phyloP scores from a whole-genome alignment of 2,329 filamentous ascomycete species.

The Purpureocillium takamizusanense region DNA sequence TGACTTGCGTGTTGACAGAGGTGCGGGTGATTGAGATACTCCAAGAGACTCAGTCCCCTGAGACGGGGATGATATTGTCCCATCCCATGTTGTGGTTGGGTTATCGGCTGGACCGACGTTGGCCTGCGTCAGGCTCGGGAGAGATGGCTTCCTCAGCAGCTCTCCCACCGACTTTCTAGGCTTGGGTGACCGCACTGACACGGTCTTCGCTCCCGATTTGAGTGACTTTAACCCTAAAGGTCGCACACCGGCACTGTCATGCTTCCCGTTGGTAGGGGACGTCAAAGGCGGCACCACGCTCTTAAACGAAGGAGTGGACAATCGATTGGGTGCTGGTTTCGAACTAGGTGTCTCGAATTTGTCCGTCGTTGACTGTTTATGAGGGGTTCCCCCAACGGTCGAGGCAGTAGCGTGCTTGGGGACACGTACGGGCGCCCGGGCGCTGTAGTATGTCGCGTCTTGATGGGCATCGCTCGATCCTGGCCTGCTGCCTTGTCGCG shows the following conservation, averaged over 20 bases:
- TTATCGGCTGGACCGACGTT: slow-evolving; percentile 1
- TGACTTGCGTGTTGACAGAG: slow-evolving; percentile 45
- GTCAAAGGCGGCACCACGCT: slow-evolving; percentile 11
- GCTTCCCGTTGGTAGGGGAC: slow-evolving; percentile 15
- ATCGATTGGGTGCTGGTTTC: too few species aligned
- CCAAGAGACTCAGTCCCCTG: not conserved
- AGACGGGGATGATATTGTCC: slow-evolving; percentile 15
- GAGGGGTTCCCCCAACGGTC: slow-evolving; percentile 35
- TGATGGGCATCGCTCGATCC: slow-evolving; percentile 43
- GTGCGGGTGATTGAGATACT: not conserved
- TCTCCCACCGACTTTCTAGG: slow-evolving; percentile 43
- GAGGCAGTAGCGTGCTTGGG: slow-evolving; percentile 32
- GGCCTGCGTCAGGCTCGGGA: slow-evolving; percentile 26
- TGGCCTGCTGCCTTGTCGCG: slow-evolving; percentile 42
- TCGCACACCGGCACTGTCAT: slow-evolving; percentile 30
- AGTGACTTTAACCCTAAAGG: slow-evolving; percentile 15
- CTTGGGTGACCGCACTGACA: slow-evolving; percentile 36
- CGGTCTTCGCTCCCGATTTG: slow-evolving; percentile 36
- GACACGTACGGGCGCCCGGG: slow-evolving; percentile 33
- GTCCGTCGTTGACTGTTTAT: slow-evolving; percentile 11
- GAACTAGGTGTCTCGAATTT: too few species aligned
- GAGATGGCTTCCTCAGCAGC: slow-evolving; percentile 46
- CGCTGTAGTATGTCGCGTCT: slow-evolving; percentile 25
- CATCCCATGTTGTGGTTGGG: slow-evolving; percentile 17
- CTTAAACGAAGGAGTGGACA: too few species aligned